Evolutionary conservation across 331 rosid species (phyloP).

Genomic region (Arachis monticola): DNA sequence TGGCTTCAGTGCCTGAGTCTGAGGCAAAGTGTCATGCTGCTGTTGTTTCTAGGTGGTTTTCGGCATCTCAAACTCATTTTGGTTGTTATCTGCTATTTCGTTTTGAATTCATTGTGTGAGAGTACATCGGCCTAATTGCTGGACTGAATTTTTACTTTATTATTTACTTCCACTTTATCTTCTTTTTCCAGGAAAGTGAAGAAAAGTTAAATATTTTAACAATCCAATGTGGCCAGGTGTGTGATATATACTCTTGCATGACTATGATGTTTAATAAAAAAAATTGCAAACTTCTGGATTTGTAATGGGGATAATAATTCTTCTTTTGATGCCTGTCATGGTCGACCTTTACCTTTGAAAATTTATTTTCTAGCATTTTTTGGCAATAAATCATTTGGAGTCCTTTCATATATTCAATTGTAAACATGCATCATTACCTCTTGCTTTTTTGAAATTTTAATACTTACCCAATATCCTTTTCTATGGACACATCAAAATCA

Average conservation of each 20-base stretch:
- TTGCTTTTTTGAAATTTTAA: slow-evolving; percentile 1
- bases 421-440: background rate
- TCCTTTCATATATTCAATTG: background rate
- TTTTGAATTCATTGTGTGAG: slow-evolving; percentile 17
- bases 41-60: slow-evolving; percentile 99
- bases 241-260: slow-evolving; percentile 3
- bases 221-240: slow-evolving; percentile 99
- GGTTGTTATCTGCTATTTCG: slow-evolving; percentile 61
- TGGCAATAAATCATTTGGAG: slow-evolving; percentile 12
- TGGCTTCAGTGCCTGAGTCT: slow-evolving; percentile 70
- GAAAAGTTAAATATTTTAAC: slow-evolving; percentile 71
- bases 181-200: slow-evolving; percentile 55
- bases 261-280: slow-evolving; percentile 16
- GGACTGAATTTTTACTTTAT: slow-evolving; percentile 18
- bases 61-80: slow-evolving; percentile 75
- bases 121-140: slow-evolving; percentile 1
- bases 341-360: background rate
- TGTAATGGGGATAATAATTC: background rate
- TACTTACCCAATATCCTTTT: background rate
- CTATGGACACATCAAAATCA: background rate
- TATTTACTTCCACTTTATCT: slow-evolving; percentile 8
- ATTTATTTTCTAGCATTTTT: background rate
- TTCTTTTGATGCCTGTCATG: slow-evolving; percentile 22
- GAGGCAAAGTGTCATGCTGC: slow-evolving; percentile 87
- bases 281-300: slow-evolving; percentile 9